phyloP scores from a whole-genome alignment of 2,329 filamentous ascomycete species.

The Microdochium paspali region DNA sequence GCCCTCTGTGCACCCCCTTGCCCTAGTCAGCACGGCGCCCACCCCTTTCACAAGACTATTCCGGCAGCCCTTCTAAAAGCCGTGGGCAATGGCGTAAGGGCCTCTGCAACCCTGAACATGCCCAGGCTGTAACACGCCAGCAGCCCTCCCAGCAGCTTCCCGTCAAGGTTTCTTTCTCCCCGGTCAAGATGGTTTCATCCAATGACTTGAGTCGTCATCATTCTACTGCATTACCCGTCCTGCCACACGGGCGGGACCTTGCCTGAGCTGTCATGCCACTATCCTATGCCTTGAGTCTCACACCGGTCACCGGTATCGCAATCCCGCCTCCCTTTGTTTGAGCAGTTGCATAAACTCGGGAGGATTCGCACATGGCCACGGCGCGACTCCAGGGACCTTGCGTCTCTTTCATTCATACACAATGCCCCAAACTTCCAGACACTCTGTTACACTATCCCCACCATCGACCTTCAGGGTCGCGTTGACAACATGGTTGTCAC shows the following conservation, averaged over 20 bases:
- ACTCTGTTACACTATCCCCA: not conserved
- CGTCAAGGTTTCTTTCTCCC: not conserved
- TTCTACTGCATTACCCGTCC: not conserved
- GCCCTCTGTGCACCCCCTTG: not conserved
- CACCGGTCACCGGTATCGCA: not conserved
- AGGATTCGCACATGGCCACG: not conserved
- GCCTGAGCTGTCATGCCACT: no score
- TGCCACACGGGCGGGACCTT: not conserved
- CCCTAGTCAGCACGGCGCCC: not conserved
- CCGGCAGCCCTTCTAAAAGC: not conserved
- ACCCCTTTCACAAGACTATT: not conserved
- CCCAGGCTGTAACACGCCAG: not conserved
- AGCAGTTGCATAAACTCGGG: not conserved
- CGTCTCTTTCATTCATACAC: not conserved
- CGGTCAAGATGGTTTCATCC: not conserved
- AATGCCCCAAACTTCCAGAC: not conserved
- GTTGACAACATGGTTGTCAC: not conserved
- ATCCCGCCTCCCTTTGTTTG: not conserved
- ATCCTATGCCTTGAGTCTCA: not conserved
- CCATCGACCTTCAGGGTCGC: not conserved
- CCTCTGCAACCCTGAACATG: not conserved
- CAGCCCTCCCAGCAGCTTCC: not conserved
- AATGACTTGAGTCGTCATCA: not conserved
- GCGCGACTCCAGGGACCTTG: not conserved
- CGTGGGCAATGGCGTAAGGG: not conserved